Evolutionary conservation across 164 flowering plant genomes (phyloP), one percentile per base, ranked within the genome.

Genomic region (Magnolia officinalis): DNA sequence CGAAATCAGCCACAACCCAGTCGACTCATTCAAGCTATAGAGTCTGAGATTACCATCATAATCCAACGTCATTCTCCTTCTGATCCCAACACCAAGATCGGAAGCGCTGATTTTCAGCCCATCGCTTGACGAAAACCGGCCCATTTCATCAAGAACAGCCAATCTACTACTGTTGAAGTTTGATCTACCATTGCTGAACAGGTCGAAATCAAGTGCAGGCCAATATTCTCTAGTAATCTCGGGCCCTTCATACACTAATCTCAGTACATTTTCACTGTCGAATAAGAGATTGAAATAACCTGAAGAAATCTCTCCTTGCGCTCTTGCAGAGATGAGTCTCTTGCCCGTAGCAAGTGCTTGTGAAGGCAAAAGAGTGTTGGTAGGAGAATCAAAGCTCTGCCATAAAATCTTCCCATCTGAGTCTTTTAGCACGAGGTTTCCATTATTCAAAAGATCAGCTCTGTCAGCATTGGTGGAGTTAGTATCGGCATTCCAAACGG

Each of bases 311-410:
- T 50, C 51, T 5, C 81, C 81, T 9, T 75, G 45, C 16, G 37
- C 65, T 26, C 10, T 50, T 2, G 50, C 52, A 8, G 81, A 79
- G 45, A 50, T 24, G 26, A 24, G 26, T 24, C 26, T 24, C 26
- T 24, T 24, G 26, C 26, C 26, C 1, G 26, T 24, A 1, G 26
- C 26, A 24, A 24, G 26, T 24, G 26, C 26, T 24, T 24, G 26
- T 24, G 26, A 24, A 24, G 98, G 98, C 0, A 94, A 86, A 89
- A 90, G 91, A 67, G 97, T 91, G 82, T 94, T 94, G 1, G 93
- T 72, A 45, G 98, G 98, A 52, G 71, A 83, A 77, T 92, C 94
- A 77, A 94, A 94, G 83, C 96, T 92, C 75, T 88, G 89, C 98
- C 98, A 94, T 16, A 88, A 82, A 21, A 77, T 58, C 26, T 45